Evolutionary conservation across 1,284 basidiomycete genomes (phyloP), one percentile per base, ranked within the genome.

Genomic region (Marasmius sp.): DNA sequence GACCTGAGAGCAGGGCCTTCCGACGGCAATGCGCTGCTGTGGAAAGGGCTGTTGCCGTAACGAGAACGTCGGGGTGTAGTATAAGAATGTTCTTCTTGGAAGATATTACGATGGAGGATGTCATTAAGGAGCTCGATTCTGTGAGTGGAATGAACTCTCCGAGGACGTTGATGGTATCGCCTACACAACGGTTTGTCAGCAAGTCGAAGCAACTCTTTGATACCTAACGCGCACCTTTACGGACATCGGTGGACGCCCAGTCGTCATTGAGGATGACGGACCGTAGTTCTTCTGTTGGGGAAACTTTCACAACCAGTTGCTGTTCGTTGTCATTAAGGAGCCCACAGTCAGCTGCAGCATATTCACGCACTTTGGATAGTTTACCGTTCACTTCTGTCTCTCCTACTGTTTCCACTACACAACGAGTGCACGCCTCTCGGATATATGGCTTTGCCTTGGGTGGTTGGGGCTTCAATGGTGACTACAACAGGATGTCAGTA

Each of bases 31-130:
- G 85, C 3, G 91, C 82, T 0, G 94, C 87, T 63, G 87, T 91
- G 3, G 94, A 89, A 22, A 97, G 86, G 0, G 92, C 85, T 0
- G 95, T 97, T 45, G 94, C 91, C 1, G 95, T 95, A 52, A 97
- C 75, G 56, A 98, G 88, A 50, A 93, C 77, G 73, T 98, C 96
- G 73, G 95, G 95, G 70, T 97, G 93, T 49, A 89, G 87, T 63
- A 98, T 89, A 60, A 97, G 75, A 47, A 88, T 73, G 69, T 92
- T 90, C 5, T 76, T 65, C 53, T 80, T 79, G 14, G 85, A 79
- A 6, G 83, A 85, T 53, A 92, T 79, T 2, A 76, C 74, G 49
- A 92, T 87, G 16, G 73, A 73, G n/a, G 73, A 77, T n/a, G 73
- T 68, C 14, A 73, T 61, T 1, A 69, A 67, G 39, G 78, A 72